Conservation (phyloP, 305 asterid genomes). For the Stenogyne calaminthoides region DNA sequence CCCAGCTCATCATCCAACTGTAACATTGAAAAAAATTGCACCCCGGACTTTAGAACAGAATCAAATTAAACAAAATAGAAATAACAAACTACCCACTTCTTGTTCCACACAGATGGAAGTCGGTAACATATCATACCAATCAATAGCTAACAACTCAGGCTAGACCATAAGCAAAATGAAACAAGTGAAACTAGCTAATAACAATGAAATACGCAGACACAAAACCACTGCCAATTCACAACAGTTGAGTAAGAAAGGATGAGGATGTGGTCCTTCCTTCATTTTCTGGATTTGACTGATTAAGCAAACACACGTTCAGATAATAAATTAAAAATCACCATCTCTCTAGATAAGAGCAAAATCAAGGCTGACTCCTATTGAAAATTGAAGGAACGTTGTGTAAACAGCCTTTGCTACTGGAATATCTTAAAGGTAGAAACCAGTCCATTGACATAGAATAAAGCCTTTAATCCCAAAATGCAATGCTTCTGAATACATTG, state of each 20-base stretch:
- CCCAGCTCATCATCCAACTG: conserved; percentile 54
- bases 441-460: neutral
- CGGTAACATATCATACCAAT: neutral
- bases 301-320: neutral
- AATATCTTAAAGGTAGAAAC: conserved; percentile 11
- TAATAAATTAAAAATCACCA: neutral
- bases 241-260: neutral
- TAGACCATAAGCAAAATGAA: neutral
- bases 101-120: neutral
- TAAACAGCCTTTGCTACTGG: neutral
- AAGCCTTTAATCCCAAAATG: neutral
- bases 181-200: conserved; percentile 3
- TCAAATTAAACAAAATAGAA: neutral
- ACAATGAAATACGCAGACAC: neutral
- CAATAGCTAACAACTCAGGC: neutral
- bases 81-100: neutral
- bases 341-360: neutral
- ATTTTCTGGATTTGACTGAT: neutral
- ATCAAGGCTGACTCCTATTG: neutral
- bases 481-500: neutral
- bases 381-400: neutral
- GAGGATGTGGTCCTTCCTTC: neutral
- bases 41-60: conserved; percentile 6
- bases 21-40: conserved; percentile 24
- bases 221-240: neutral